A percentile compares a stretch with the other conserved stretches of the same genome.
Conservation (phyloP, 2,329 filamentous ascomycete genomes). For the Claviceps cyperi region DNA sequence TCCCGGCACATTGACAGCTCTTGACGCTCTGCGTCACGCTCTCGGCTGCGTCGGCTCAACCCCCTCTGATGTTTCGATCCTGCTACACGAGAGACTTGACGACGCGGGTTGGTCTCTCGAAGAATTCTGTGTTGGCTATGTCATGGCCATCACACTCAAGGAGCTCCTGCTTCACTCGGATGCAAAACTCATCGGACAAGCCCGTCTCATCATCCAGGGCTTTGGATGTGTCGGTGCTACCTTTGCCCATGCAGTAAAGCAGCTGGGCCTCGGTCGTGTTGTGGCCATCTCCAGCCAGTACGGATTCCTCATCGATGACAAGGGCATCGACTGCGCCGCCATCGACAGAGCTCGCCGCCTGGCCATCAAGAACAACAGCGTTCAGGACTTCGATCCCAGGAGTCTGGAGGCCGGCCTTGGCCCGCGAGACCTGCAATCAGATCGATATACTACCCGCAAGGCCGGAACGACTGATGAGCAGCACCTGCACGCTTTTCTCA, state of each 20-base stretch:
- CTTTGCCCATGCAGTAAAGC: not conserved
- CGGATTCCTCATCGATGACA: not conserved
- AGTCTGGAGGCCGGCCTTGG: not conserved
- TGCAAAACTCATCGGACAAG: not conserved
- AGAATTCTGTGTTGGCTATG: not conserved
- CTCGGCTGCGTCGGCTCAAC: not conserved
- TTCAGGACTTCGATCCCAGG: not conserved
- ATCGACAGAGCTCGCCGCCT: not conserved
- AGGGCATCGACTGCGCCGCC: not conserved
- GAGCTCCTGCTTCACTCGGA: not conserved
- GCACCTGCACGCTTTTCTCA: not conserved
- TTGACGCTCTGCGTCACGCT: not conserved
- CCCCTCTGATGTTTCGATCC: not conserved
- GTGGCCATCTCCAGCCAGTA: slow-evolving; percentile 1
- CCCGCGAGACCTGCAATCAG: not conserved
- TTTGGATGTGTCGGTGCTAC: not conserved
- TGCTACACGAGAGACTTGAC: not conserved
- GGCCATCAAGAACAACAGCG: not conserved
- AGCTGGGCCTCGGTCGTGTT: not conserved
- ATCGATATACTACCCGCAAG: not conserved
- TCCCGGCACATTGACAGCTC: not conserved
- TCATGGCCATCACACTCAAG: not conserved
- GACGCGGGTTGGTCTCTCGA: not conserved
- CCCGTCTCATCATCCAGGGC: not conserved
- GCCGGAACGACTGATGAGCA: not conserved